Conservation (phyloP, 1,284 basidiomycete species). For the Rhodotorula mucilaginosa region DNA sequence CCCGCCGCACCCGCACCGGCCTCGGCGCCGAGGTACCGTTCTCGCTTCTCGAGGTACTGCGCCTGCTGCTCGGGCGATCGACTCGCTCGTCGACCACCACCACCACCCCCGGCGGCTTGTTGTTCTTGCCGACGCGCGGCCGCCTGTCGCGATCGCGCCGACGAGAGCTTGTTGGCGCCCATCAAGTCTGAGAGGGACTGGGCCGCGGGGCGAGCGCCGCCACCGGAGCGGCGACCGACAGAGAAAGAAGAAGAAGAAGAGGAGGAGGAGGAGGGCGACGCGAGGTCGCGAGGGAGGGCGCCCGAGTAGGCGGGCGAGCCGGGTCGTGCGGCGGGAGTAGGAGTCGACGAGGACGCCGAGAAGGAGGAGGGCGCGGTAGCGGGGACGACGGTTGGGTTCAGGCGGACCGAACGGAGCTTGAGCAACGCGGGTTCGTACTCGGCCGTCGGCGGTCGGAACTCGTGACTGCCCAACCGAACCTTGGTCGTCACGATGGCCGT, state of each 20-base stretch:
- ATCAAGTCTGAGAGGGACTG: background rate
- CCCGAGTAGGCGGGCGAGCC: conserved; percentile 30
- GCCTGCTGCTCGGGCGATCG: conserved; percentile 16
- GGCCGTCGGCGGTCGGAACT: conserved; percentile 20
- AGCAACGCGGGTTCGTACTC: conserved; percentile 28
- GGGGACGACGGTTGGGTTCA: conserved; percentile 20
- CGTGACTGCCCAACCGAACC: conserved; percentile 3
- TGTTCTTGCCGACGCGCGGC: background rate
- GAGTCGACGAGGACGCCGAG: background rate
- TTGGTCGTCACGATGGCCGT: background rate
- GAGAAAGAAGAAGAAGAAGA: background rate
- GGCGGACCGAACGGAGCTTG: conserved; percentile 8
- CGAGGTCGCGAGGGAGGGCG: conserved; percentile 11
- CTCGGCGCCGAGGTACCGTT: conserved; percentile 1
- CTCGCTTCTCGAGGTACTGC: conserved; percentile 2
- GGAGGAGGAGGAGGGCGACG: background rate
- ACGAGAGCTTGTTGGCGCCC: background rate
- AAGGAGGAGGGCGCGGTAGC: background rate
- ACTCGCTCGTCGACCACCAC: background rate
- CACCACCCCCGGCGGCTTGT: background rate
- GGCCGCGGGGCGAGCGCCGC: background rate
- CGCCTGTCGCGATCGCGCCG: background rate
- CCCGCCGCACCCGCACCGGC: background rate
- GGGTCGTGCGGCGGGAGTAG: background rate
- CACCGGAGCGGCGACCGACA: background rate